Percentiles rank a stretch among this genome's conserved stretches.
Evolutionary conservation across 2,329 filamentous ascomycete genomes (phyloP).

Genomic region (Penicillium sp.): DNA sequence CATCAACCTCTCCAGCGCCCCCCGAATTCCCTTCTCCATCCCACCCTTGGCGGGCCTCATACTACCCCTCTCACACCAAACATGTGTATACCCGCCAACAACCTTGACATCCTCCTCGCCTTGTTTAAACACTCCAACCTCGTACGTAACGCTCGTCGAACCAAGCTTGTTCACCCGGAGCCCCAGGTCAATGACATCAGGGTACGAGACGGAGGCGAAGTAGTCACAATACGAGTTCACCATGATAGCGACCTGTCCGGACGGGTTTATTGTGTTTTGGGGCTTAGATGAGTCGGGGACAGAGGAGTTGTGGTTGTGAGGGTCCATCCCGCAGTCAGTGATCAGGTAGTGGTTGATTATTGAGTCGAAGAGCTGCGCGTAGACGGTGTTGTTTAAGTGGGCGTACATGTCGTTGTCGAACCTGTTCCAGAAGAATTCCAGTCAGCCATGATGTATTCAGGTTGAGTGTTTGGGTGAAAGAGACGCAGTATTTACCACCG

Average conservation of each 20-base stretch:
- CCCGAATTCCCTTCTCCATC: slow-evolving; percentile 46
- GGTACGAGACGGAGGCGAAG: slow-evolving; percentile 80
- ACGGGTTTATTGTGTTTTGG: slow-evolving; percentile 9
- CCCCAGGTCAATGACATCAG: slow-evolving; percentile 78
- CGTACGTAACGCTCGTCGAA: slow-evolving; percentile 85
- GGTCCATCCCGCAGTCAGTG: slow-evolving; percentile 73
- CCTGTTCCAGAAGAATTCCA: slow-evolving; percentile 53
- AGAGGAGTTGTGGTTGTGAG: slow-evolving; percentile 56
- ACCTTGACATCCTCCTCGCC: slow-evolving; percentile 76
- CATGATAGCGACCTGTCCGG: slow-evolving; percentile 74
- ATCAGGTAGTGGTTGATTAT: slow-evolving; percentile 90
- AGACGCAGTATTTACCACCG: slow-evolving; percentile 67
- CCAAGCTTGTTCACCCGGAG: slow-evolving; percentile 84
- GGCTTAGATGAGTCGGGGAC: background rate
- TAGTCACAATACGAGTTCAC: slow-evolving; percentile 87
- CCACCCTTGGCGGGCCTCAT: slow-evolving; percentile 69
- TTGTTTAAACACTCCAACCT: slow-evolving; percentile 82
- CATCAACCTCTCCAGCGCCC: slow-evolving; percentile 63
- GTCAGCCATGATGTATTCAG: background rate
- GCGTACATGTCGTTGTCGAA: slow-evolving; percentile 94
- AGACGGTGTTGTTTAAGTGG: slow-evolving; percentile 90
- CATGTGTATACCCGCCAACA: slow-evolving; percentile 84
- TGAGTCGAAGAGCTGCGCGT: slow-evolving; percentile 86
- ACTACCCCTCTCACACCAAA: slow-evolving; percentile 79
- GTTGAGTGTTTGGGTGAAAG: background rate